A percentile compares a stretch with the other conserved stretches of the same genome.
These are phyloP conservation scores for Cyclocybe aegerita DNA, from an alignment of 768 basidiomycete species.

Conservation along the genomic window DNA sequence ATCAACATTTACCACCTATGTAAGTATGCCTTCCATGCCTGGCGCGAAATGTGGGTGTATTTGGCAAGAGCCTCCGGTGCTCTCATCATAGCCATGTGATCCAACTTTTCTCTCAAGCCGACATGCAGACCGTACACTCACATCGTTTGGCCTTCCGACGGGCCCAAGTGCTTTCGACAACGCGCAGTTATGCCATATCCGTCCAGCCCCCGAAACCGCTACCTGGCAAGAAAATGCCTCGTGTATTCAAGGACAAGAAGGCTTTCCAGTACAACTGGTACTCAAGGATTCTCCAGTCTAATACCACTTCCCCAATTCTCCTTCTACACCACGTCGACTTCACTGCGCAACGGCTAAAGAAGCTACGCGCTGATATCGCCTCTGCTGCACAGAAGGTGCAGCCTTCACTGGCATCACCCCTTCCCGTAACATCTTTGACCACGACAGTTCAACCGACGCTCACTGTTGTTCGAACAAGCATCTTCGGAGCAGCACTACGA, in stretches of 20 bases:
- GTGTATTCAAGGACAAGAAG: constrained; percentile 79
- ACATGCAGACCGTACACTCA: constrained; percentile 48
- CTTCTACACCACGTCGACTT: constrained; percentile 82
- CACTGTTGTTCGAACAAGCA: constrained; percentile 71
- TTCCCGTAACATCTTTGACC: constrained; percentile 24
- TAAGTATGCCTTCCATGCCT: too few species aligned
- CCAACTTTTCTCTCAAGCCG: constrained; percentile 15
- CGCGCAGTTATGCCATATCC: constrained; percentile 63
- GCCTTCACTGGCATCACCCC: constrained; percentile 34
- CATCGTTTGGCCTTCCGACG: constrained; percentile 73
- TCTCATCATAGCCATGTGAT: constrained; percentile 9
- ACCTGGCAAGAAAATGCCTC: constrained; percentile 54
- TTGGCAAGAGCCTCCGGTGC: constrained; percentile 12
- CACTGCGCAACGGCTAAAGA: constrained; percentile 61
- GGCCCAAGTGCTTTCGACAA: constrained; percentile 70
- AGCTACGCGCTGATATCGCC: constrained; percentile 68
- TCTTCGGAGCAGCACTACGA: constrained; percentile 77
- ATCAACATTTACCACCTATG: too few species aligned
- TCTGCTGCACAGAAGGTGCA: constrained; percentile 49
- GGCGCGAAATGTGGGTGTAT: constrained; percentile 2
- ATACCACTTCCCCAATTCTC: constrained; percentile 60
- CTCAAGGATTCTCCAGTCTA: constrained; percentile 62
- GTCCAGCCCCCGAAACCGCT: constrained; percentile 47
- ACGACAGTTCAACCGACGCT: constrained; percentile 47
- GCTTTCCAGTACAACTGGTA: constrained; percentile 81